Base-by-base conservation (phyloP, 192 early-diverging fungal species). In the Backusella macrospora region DNA sequence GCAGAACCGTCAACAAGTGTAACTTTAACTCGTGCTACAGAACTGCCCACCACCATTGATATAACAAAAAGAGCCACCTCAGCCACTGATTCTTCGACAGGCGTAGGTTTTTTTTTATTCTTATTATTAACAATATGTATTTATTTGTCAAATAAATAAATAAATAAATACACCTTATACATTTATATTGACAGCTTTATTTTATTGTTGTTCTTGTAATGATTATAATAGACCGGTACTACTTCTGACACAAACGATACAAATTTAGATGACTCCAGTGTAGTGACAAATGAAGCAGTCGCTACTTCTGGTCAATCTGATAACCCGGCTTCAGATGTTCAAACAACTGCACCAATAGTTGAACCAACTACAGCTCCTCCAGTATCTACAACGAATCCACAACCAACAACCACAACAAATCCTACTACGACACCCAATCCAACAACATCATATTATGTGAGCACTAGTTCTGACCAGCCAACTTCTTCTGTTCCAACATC, bases 401-500 rank as follows among this genome's bases (percentile, higher is more conserved):
- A 15, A 62, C 39, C 29, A 10, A 3, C 44, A 1, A 38, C 62
- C 16, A 23, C 62, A 65, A 34, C 62, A n/a, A 1, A 14, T 3
- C 21, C 62, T n/a, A 13, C 59, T 13, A n/a, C 63, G 18, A 21
- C 63, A 49, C 44, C 39, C 43, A 26, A 40, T 23, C 14, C 43
- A 18, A 23, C 39, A 12, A 55, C 70, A 18, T 21, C 72, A n/a
- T 65, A 47, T 21, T 39, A 66, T 9, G 10, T 9, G 14, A 48
- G 6, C 18, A 34, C 52, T 23, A 59, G 70, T 46, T 26, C 72
- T 64, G 8, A 43, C 38, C 23, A n/a, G 23, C 5, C 46, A 34
- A 46, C 65, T 29, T 3, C 72, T 23, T 47, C 67, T 40, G 38
- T 42, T 63, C 65, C 66, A 5, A 21, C 68, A 14, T 64, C 77